Evolutionary conservation across 257 asterid species (phyloP).

Genomic region (Jacaranda mimosifolia): DNA sequence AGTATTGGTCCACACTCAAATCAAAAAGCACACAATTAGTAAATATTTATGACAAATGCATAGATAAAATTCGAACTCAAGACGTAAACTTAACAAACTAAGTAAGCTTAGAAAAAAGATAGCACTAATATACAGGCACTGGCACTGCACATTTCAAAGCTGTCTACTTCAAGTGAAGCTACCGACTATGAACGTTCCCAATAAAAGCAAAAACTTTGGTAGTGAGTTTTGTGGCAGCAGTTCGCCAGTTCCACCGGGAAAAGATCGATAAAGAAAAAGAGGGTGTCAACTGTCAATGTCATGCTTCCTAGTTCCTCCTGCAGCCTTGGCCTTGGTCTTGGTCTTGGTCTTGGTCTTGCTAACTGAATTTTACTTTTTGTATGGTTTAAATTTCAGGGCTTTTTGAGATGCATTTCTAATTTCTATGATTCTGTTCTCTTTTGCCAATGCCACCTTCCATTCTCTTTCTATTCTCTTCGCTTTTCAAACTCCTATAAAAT

Average conservation of each 20-base stretch:
- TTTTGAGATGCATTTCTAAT: conserved; percentile 33
- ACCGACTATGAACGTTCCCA: conserved; percentile 39
- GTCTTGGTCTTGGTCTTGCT: too few species aligned
- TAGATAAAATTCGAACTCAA: too few species aligned
- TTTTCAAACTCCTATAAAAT: conserved; percentile 55
- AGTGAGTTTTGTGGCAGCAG: conserved; percentile 1
- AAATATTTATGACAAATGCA: too few species aligned
- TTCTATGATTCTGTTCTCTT: conserved; percentile 5
- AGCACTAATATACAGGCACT: conserved; percentile 27
- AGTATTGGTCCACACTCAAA: too few species aligned
- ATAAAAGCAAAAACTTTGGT: conserved; percentile 36
- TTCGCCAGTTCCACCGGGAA: not conserved
- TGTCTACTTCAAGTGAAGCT: conserved; percentile 48
- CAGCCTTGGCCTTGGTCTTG: too few species aligned
- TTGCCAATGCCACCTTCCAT: conserved; percentile 73
- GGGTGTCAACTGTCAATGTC: not conserved
- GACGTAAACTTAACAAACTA: too few species aligned
- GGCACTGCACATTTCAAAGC: conserved; percentile 45
- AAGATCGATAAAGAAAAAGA: not conserved
- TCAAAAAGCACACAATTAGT: too few species aligned
- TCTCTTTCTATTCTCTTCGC: conserved; percentile 56
- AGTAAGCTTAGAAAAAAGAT: too few species aligned
- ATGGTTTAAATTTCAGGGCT: conserved; percentile 53
- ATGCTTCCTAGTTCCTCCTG: too few species aligned
- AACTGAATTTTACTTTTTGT: too few species aligned